A percentile compares a stretch with the other conserved stretches of the same genome.
Evolutionary conservation across 2,329 filamentous ascomycete genomes (phyloP).

Genomic region (Botrytis paeoniae): DNA sequence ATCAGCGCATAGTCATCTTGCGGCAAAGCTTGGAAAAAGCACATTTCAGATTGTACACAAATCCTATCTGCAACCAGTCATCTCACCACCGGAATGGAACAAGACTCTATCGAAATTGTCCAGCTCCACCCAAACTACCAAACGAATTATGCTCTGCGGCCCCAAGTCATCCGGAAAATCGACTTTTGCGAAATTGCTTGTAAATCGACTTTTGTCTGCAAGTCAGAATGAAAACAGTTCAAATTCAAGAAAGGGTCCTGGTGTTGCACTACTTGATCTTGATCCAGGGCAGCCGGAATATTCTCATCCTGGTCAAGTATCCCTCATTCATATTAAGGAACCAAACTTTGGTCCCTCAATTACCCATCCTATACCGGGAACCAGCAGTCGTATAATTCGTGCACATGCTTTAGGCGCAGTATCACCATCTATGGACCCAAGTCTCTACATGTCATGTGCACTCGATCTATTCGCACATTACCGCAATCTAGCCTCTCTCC

Average conservation of each 20-base stretch:
- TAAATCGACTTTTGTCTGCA: constrained; percentile 57
- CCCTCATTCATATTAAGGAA: constrained; percentile 57
- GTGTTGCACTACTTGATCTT: constrained; percentile 61
- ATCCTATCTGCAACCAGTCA: constrained; percentile 51
- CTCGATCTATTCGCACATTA: constrained; percentile 61
- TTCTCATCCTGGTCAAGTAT: constrained; percentile 65
- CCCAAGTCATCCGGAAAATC: constrained; percentile 74
- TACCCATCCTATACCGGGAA: constrained; percentile 51
- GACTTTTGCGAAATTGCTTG: constrained; percentile 64
- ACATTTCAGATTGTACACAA: constrained; percentile 54
- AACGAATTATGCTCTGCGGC: constrained; percentile 60
- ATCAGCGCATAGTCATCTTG: constrained; percentile 18
- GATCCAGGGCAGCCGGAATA: constrained; percentile 79
- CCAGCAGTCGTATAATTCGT: constrained; percentile 46
- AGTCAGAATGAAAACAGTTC: neutral
- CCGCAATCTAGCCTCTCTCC: constrained; percentile 41
- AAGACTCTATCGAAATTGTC: constrained; percentile 38
- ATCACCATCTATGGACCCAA: constrained; percentile 63
- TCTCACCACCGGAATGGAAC: constrained; percentile 59
- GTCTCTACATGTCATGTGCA: constrained; percentile 63
- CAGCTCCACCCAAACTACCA: constrained; percentile 39
- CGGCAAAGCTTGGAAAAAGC: constrained; percentile 31
- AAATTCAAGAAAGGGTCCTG: constrained; percentile 26
- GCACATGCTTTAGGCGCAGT: constrained; percentile 65
- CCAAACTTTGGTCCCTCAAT: constrained; percentile 67